Conservation (phyloP, 192 early-diverging fungal species). For the Linnemannia hyalina region DNA sequence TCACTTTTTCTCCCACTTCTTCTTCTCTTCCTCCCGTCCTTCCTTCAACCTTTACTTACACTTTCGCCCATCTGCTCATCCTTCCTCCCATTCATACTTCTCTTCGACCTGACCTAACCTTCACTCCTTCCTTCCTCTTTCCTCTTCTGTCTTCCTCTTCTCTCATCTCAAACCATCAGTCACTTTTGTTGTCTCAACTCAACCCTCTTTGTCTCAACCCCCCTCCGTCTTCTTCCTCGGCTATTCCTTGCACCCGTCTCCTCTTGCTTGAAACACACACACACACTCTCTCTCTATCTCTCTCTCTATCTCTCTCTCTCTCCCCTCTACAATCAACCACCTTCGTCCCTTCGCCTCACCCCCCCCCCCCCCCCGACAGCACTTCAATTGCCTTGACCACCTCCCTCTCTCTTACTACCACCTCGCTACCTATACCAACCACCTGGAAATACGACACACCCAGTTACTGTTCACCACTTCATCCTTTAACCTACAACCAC, state of each 20-base stretch:
- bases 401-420: neutral
- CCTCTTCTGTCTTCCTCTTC: neutral
- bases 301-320: neutral
- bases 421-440: neutral
- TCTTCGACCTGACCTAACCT: neutral
- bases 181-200: neutral
- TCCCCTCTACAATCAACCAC: neutral
- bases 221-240: neutral
- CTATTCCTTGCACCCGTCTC: neutral
- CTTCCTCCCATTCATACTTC: neutral
- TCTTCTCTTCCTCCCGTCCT: neutral
- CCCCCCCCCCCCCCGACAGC: no score
- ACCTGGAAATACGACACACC: no score
- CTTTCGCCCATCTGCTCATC: neutral
- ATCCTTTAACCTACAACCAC: no score
- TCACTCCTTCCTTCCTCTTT: neutral
- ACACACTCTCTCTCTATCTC: neutral
- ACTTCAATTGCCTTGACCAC: neutral
- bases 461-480: no score
- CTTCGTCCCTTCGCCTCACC: neutral
- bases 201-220: conserved; percentile 3
- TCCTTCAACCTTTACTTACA: neutral
- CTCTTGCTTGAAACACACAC: neutral
- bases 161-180: conserved; percentile 13
- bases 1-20: neutral